phyloP scores from a whole-genome alignment of 345 rosid genomes.

The Linum usitatissimum region DNA sequence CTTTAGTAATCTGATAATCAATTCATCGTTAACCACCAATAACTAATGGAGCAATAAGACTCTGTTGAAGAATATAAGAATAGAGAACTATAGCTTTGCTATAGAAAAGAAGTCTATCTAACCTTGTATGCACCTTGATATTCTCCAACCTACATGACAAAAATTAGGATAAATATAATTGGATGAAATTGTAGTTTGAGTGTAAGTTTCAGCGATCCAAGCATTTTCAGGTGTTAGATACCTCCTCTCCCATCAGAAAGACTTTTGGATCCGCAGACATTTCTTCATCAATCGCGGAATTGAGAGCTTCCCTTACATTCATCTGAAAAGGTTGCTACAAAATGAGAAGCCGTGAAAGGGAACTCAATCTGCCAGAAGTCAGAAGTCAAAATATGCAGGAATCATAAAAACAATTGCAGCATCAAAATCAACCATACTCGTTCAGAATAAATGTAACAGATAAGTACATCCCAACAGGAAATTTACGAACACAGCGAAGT shows the following conservation, averaged over 20 bases:
- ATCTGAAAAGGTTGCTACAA: slow-evolving; percentile 30
- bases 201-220: not conserved
- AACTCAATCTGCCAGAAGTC: not conserved
- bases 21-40: not conserved
- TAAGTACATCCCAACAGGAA: not conserved
- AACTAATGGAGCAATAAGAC: too few species aligned
- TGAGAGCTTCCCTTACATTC: slow-evolving; percentile 69
- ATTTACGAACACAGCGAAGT: not conserved
- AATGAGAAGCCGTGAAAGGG: not conserved
- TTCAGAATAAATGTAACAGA: not conserved
- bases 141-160: slow-evolving; percentile 70
- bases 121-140: slow-evolving; percentile 99
- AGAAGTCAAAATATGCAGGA: not conserved
- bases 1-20: slow-evolving; percentile 49
- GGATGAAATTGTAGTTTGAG: slow-evolving; percentile 6
- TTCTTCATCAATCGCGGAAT: slow-evolving; percentile 89
- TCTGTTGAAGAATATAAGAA: not conserved
- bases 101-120: slow-evolving; percentile 11
- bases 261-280: slow-evolving; percentile 94
- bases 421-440: too few species aligned
- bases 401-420: not conserved
- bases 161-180: slow-evolving; percentile 3
- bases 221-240: slow-evolving; percentile 10
- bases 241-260: slow-evolving; percentile 95
- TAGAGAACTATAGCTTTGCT: not conserved